Conservation (phyloP, 1,284 basidiomycete genomes). For the Moniliella sp. region DNA sequence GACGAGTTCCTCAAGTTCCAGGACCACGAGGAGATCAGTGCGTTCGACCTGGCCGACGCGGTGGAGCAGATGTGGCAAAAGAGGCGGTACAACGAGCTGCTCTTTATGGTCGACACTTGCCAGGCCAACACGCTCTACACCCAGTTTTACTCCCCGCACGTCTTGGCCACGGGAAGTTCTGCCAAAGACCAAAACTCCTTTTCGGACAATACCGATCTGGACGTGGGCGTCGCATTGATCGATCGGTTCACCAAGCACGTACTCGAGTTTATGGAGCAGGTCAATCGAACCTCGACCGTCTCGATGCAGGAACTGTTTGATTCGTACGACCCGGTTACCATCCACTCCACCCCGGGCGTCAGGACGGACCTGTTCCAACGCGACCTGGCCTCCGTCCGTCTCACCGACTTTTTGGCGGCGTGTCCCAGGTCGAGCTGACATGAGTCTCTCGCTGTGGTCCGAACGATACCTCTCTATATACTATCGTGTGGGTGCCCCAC, state of each 20-base stretch:
- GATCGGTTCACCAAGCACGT: slow-evolving; percentile 83
- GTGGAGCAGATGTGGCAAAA: slow-evolving; percentile 97
- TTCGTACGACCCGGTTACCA: slow-evolving; percentile 51
- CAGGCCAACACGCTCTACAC: slow-evolving; percentile 90
- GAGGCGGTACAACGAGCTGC: slow-evolving; percentile 72
- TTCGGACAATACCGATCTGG: slow-evolving; percentile 73
- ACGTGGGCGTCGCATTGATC: slow-evolving; percentile 84
- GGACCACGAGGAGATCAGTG: slow-evolving; percentile 89
- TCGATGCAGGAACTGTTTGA: slow-evolving; percentile 70
- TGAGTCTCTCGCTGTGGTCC: not conserved
- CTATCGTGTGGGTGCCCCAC: too few species aligned
- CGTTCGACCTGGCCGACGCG: slow-evolving; percentile 73
- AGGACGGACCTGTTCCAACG: slow-evolving; percentile 60
- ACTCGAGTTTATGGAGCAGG: slow-evolving; percentile 68
- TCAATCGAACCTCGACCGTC: slow-evolving; percentile 64
- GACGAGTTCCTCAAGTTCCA: slow-evolving; percentile 98
- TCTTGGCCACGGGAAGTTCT: slow-evolving; percentile 77
- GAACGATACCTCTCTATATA: too few species aligned
- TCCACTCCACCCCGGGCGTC: slow-evolving; percentile 66
- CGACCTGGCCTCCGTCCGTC: slow-evolving; percentile 47
- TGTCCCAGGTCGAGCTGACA: slow-evolving; percentile 52
- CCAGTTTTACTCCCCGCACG: slow-evolving; percentile 82
- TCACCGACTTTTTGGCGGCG: slow-evolving; percentile 94
- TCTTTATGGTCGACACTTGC: slow-evolving; percentile 97
- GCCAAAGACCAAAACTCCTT: slow-evolving; percentile 75